Evolutionary conservation across 306 rosid species (phyloP).

Genomic region (Quercus glauca): DNA sequence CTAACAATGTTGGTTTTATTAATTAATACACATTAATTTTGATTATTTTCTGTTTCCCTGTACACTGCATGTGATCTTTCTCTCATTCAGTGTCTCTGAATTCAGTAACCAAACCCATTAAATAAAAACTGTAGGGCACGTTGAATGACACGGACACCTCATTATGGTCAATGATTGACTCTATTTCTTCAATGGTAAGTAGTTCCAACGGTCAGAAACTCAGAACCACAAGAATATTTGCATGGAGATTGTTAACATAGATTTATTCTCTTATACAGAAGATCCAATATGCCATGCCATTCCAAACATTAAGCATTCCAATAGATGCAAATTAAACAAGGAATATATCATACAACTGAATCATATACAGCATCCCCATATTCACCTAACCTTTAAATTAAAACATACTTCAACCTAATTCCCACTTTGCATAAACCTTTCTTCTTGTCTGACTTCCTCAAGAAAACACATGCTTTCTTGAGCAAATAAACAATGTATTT

Average conservation of each 20-base stretch:
- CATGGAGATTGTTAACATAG: neutral
- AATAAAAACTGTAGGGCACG: neutral
- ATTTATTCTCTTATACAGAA: neutral
- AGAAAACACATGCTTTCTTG: slow-evolving; percentile 2
- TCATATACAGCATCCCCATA: neutral
- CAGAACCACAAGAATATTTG: neutral
- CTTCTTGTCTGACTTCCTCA: slow-evolving; percentile 16
- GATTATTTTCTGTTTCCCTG: neutral
- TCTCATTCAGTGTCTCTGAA: neutral
- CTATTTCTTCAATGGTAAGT: neutral
- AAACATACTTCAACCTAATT: slow-evolving; percentile 19
- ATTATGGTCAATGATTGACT: neutral
- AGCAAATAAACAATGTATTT: neutral
- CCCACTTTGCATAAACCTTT: neutral
- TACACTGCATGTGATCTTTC: neutral
- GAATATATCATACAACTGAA: neutral
- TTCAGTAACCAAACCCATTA: neutral
- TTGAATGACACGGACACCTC: neutral
- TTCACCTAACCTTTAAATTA: slow-evolving; percentile 29
- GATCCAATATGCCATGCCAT: slow-evolving; percentile 10
- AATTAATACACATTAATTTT: neutral
- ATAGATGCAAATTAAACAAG: neutral
- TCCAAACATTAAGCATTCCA: neutral
- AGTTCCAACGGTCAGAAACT: neutral
- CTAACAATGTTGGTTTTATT: neutral